Base-by-base conservation (phyloP, 192 early-diverging fungal genomes). In the Mortierella hygrophila region DNA sequence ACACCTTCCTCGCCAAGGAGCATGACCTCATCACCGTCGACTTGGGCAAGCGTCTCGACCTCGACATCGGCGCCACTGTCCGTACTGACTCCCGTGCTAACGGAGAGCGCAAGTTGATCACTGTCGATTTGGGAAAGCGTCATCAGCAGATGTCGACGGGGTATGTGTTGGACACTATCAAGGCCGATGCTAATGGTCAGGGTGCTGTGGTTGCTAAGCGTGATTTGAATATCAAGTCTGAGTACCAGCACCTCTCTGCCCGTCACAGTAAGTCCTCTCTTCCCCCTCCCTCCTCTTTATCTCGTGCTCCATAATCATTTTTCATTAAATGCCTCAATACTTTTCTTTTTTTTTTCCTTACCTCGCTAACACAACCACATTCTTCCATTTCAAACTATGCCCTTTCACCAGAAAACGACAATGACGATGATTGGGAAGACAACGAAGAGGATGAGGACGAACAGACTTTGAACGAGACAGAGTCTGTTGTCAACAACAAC, bases 401-500 rank as follows among this genome's bases (percentile, higher is more conserved):
- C 38, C 38, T 40, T 40, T 40, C 38, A 18, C 3, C 35, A 57
- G n/a, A 37, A 13, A 6, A 52, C n/a, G 52, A 55, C 32, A 35
- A 75, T 38, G 68, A 68, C 47, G 49, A 55, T 16, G 78, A 74
- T 49, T 73, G 75, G 16, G 80, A 81, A 2, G 73, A 75, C 3
- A 20, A 52, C 49, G 49, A 52, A 13, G 44, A 46, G 44, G 72
- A 80, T 0, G 72, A 74, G 6, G 16, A 46, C 65, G 32, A 29
- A 0, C 18, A 57, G 16, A 49, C 7, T 6, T 16, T 54, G 18
- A 75, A 75, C 54, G 32, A 47, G 54, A 38, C 26, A 11, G 74
- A 52, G 16, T 38, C 32, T 21, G 7, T 21, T 20, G 46, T 11
- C 47, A 72, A 21, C 26, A 32, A 35, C 13, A 63, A 49, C 23